Evolutionary conservation across 2,329 filamentous ascomycete genomes (phyloP).

Genomic region (Fusarium aywerte): DNA sequence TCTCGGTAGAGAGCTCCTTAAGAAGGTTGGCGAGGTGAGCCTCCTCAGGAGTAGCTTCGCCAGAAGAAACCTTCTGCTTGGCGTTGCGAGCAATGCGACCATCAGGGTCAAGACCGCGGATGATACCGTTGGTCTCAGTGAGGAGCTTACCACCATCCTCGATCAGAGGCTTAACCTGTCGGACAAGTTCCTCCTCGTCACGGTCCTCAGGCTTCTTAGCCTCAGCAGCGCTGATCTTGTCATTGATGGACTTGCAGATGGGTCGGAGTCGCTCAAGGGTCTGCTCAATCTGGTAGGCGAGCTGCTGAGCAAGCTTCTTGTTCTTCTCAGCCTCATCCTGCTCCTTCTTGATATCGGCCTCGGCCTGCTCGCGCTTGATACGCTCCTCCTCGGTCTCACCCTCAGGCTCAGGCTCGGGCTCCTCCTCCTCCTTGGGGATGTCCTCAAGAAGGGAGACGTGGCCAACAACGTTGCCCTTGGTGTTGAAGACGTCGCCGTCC

Average conservation of each 20-base stretch:
- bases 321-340: conserved; percentile 71
- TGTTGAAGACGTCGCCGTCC: conserved; percentile 76
- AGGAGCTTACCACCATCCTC: conserved; percentile 86
- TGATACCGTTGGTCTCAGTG: conserved; percentile 85
- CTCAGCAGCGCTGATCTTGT: conserved; percentile 84
- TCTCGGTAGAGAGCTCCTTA: conserved; percentile 84
- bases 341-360: conserved; percentile 60
- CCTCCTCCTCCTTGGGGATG: conserved; percentile 56
- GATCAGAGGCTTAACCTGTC: conserved; percentile 86
- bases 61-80: conserved; percentile 80
- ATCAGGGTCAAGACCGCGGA: conserved; percentile 89
- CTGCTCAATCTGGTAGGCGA: conserved; percentile 77
- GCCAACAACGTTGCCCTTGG: conserved; percentile 73
- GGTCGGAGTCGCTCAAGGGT: conserved; percentile 86
- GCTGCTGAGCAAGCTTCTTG: conserved; percentile 79
- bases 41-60: conserved; percentile 77
- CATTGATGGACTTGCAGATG: conserved; percentile 86
- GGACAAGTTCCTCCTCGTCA: conserved; percentile 89
- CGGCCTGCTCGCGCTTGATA: conserved; percentile 49
- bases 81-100: conserved; percentile 86
- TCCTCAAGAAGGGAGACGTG: conserved; percentile 74
- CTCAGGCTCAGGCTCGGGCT: conserved; percentile 58
- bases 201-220: conserved; percentile 85
- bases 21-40: conserved; percentile 84
- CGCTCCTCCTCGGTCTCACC: conserved; percentile 60